These are phyloP conservation scores for Xylaria cubensis DNA, from an alignment of 495 filamentous ascomycete genomes.

Conservation along the genomic window DNA sequence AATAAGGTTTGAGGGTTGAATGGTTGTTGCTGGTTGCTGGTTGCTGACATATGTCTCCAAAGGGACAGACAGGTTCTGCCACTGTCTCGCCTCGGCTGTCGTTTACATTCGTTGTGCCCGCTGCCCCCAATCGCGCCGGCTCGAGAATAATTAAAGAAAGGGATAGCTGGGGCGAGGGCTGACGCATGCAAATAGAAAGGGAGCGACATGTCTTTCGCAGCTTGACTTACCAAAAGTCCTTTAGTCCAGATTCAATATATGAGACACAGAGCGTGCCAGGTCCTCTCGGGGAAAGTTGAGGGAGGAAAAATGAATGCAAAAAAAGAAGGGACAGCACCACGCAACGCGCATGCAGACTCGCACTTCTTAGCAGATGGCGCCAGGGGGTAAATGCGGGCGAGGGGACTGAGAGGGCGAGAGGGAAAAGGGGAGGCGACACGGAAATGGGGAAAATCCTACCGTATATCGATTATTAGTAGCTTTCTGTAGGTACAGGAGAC, in stretches of 20 bases:
- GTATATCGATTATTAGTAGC: constrained; percentile 23
- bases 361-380: constrained; percentile 27
- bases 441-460: constrained; percentile 40
- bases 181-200: not conserved
- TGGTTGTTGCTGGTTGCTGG: not conserved
- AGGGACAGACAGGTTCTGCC: not conserved
- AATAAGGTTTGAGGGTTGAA: not conserved
- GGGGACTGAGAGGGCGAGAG: constrained; percentile 35
- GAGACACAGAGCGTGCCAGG: constrained; percentile 29
- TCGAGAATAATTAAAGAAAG: constrained; percentile 13
- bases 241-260: constrained; percentile 26
- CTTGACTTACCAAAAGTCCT: constrained; percentile 24
- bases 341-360: constrained; percentile 40
- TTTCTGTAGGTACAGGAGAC: constrained; percentile 33
- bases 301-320: constrained; percentile 32
- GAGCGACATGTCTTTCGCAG: constrained; percentile 18
- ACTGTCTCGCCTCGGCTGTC: constrained; percentile 17
- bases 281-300: constrained; percentile 24
- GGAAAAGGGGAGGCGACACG: constrained; percentile 42
- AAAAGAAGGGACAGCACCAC: constrained; percentile 42
- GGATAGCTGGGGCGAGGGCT: constrained; percentile 7
- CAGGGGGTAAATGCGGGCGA: constrained; percentile 24
- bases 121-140: constrained; percentile 17
- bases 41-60: not conserved
- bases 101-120: not conserved